A percentile compares a stretch with the other conserved stretches of the same genome.
phyloP scores from a whole-genome alignment of 2,329 filamentous ascomycete genomes.

The Paracorniculantispora psalliotae region DNA sequence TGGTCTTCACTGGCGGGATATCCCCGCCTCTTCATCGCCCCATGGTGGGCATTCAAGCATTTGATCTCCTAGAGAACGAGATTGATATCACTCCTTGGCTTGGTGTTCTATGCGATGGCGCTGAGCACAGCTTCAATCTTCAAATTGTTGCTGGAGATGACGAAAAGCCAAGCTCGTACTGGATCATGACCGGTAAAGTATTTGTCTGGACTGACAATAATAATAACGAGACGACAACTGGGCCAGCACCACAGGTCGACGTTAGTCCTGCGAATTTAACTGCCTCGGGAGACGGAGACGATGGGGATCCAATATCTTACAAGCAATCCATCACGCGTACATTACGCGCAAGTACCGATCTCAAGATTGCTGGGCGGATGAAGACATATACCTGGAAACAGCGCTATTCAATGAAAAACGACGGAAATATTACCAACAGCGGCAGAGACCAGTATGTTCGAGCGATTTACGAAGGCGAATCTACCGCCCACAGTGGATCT shows the following conservation, averaged over 20 bases:
- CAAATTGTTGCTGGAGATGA: conserved; percentile 61
- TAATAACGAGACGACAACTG: conserved; percentile 46
- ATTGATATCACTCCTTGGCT: conserved; percentile 79
- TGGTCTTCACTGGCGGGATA: conserved; percentile 78
- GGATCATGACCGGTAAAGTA: conserved; percentile 74
- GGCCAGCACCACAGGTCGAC: conserved; percentile 30
- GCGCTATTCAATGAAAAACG: conserved; percentile 46
- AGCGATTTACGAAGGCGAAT: conserved; percentile 17
- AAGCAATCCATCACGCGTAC: conserved; percentile 49
- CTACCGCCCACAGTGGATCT: conserved; percentile 5
- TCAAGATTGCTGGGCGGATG: conserved; percentile 23
- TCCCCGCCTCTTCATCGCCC: conserved; percentile 73
- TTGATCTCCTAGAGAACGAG: conserved; percentile 73
- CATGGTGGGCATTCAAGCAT: conserved; percentile 72
- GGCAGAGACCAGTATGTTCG: conserved; percentile 36
- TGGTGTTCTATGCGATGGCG: conserved; percentile 61
- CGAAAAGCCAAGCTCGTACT: conserved; percentile 51
- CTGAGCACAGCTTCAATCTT: conserved; percentile 62
- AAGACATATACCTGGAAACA: conserved; percentile 51
- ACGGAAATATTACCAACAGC: conserved; percentile 39
- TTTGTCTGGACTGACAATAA: conserved; percentile 66
- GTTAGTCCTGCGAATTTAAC: conserved; percentile 30
- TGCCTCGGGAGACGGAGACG: conserved; percentile 30
- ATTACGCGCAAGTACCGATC: conserved; percentile 52
- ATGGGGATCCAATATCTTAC: conserved; percentile 45